Evolutionary conservation across 805 yeast genomes (phyloP), one percentile per base, ranked within the genome.

Genomic region (Blastobotrys mokoenaii): DNA sequence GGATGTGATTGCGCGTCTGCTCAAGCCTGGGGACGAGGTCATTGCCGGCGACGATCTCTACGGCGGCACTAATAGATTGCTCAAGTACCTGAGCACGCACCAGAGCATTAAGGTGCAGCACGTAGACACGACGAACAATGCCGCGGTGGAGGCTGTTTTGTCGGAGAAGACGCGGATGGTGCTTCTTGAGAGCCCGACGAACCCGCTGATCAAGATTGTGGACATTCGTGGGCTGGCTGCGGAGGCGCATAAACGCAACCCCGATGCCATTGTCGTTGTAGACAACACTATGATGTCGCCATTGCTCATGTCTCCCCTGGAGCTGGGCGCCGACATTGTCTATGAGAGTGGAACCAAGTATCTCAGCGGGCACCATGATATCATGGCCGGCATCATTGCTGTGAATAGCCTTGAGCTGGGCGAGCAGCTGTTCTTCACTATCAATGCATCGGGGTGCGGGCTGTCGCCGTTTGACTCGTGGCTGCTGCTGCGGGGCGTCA

Each of bases 211-310:
- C 63, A 85, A 87, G 66, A 84, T 89, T 48, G 80, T 85, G 47
- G 95, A 90, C 61, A 77, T 89, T 44, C 79, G 76, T 49, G 67
- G 77, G 30, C 79, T 88, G 48, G 67, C 88, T 14, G 67, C 68
- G 33, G 70, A 76, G 50, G 88, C 89, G 38, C 93, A 86, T 60
- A 61, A 66, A 37, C 70, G 73, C 36, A 82, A 73, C 58, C 87
- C 94, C 14, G 73, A 80, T 33, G 72, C 83, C 44, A 61, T 82
- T 41, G 93, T 87, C 17, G 95, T 86, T 11, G 89, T 89, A 50
- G 97, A 89, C 67, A 89, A 90, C 71, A 90, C 97, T 48, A 89
- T 89, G 97, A 83, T 89, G 94, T 81, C 95, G 25, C 97, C 97
- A 10, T 65, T 89, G 50, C 72, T 82, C 57, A 80, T 85, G 80